Evolutionary conservation across 306 rosid species (phyloP).

Genomic region (Arachis stenosperma): DNA sequence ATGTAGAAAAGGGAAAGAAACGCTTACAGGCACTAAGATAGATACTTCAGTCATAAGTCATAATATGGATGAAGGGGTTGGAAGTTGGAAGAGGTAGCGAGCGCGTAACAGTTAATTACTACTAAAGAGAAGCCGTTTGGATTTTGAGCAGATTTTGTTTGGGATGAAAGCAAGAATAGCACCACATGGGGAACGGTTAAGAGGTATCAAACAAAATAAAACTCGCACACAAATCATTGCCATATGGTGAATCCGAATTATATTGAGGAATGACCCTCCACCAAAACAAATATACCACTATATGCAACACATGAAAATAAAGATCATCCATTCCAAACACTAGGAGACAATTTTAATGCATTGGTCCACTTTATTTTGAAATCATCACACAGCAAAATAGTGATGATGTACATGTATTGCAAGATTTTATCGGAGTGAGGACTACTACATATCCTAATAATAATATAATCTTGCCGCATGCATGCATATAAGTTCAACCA

Average conservation of each 20-base stretch:
- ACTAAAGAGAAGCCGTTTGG: slow-evolving; percentile 13
- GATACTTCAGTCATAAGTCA: too few species aligned
- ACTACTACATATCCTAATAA: slow-evolving; percentile 21
- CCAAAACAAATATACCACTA: too few species aligned
- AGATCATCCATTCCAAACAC: slow-evolving; percentile 29
- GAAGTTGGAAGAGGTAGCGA: not conserved
- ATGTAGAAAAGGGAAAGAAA: not conserved
- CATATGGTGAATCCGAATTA: not conserved
- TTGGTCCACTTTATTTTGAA: slow-evolving; percentile 41
- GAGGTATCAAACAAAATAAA: slow-evolving; percentile 28
- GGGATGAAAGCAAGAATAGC: slow-evolving; percentile 44
- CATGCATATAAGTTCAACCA: not conserved
- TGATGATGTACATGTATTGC: slow-evolving; percentile 5
- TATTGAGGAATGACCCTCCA: too few species aligned
- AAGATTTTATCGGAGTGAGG: slow-evolving; percentile 33
- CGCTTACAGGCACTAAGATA: too few species aligned
- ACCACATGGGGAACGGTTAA: slow-evolving; percentile 50
- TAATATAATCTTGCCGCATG: not conserved
- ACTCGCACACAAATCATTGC: slow-evolving; percentile 13
- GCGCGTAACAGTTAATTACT: not conserved
- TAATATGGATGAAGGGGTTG: too few species aligned
- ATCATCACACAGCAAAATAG: slow-evolving; percentile 23
- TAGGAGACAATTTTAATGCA: slow-evolving; percentile 28
- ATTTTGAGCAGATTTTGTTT: slow-evolving; percentile 15
- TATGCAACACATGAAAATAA: not conserved